A percentile compares a stretch with the other conserved stretches of the same genome.
phyloP scores from a whole-genome alignment of 345 rosid genomes.

The Gossypium rotundifolium region DNA sequence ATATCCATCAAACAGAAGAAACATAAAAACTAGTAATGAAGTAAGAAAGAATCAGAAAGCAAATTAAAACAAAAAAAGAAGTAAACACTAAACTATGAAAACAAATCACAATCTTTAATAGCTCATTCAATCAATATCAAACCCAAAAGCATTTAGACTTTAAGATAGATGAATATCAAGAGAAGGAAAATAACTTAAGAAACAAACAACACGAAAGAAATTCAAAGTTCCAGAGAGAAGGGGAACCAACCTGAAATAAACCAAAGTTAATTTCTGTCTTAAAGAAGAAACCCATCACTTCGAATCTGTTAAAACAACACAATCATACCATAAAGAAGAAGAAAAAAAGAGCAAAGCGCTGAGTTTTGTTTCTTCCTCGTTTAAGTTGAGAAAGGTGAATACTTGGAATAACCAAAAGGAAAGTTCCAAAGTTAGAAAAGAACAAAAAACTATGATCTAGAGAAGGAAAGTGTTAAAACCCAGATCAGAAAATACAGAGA shows the following conservation, averaged over 20 bases:
- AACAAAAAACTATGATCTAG: conserved; percentile 22
- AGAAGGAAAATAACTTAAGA: conserved; percentile 3
- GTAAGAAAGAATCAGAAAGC: background rate
- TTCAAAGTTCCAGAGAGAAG: background rate
- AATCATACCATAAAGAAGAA: conserved; percentile 9
- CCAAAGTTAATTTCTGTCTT: conserved; percentile 24
- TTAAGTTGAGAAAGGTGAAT: conserved; percentile 7
- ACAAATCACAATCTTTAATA: background rate
- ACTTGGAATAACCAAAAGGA: background rate
- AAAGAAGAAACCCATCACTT: conserved; percentile 22
- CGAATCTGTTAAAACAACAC: conserved; percentile 10
- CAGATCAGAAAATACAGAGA: conserved; percentile 37
- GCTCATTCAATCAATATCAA: conserved; percentile 22
- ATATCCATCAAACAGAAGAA: background rate
- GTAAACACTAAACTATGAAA: background rate
- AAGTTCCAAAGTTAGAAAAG: conserved; percentile 6
- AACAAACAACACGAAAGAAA: background rate
- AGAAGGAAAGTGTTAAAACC: conserved; percentile 20
- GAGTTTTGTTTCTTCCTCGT: conserved; percentile 11
- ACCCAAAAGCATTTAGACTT: background rate
- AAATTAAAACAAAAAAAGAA: background rate
- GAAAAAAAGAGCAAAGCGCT: conserved; percentile 15
- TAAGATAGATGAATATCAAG: background rate
- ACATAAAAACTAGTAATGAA: background rate
- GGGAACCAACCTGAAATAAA: conserved; percentile 34